Evolutionary conservation across 495 filamentous ascomycete species (phyloP).

Genomic region (Lichina pygmaea): DNA sequence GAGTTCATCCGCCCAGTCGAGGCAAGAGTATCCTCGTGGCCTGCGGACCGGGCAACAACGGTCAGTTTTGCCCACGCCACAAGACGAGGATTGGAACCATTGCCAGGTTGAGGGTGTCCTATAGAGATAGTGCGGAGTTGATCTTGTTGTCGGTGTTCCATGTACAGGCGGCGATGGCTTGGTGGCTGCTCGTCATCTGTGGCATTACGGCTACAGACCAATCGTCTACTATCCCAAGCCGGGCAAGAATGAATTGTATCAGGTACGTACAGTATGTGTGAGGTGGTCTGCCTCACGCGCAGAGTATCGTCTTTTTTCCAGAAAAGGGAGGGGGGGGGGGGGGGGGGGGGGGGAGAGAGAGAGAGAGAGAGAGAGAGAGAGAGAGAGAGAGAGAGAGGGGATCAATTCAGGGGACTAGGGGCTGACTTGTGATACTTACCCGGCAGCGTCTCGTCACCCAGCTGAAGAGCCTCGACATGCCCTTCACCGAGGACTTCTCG

Average conservation of each 20-base stretch:
- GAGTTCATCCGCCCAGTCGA: constrained; percentile 46
- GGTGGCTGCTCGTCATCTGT: constrained; percentile 83
- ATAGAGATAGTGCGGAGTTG: too few species aligned
- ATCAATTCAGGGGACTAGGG: too few species aligned
- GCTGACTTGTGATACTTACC: not conserved
- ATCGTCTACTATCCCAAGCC: constrained; percentile 84
- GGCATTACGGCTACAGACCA: constrained; percentile 76
- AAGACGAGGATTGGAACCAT: too few species aligned
- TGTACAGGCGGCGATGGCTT: constrained; percentile 80
- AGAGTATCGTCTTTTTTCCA: constrained; percentile 1
- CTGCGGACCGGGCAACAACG: constrained; percentile 88
- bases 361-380: too few species aligned
- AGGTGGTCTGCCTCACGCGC: not conserved
- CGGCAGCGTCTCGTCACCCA: constrained; percentile 52
- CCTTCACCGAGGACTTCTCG: constrained; percentile 62
- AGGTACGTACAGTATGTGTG: constrained; percentile 17
- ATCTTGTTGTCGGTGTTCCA: too few species aligned
- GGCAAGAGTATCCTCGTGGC: constrained; percentile 60
- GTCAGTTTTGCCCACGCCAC: too few species aligned
- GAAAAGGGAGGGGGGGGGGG: too few species aligned
- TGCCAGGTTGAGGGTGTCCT: too few species aligned
- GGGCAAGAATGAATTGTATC: constrained; percentile 68
- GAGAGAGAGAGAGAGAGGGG: too few species aligned
- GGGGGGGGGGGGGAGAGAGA: too few species aligned
- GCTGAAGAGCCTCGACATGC: constrained; percentile 53